Conservation (phyloP, 2,329 filamentous ascomycete genomes). For the Aureobasidium sp. region DNA sequence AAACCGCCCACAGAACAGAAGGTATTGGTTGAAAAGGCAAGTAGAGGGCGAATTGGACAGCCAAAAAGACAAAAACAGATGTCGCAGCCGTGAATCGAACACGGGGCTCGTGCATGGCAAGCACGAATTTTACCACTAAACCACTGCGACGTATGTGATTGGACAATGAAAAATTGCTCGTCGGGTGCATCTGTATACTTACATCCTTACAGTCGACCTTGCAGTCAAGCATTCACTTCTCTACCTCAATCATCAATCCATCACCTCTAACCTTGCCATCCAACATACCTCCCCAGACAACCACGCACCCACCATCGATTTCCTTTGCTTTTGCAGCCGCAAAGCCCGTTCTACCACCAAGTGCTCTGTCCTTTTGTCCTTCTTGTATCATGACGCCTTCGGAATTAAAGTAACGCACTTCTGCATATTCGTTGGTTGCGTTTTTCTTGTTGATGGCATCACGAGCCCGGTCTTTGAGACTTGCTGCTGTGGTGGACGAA, state of each 20-base stretch:
- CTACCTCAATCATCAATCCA: constrained; percentile 30
- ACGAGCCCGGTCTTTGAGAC: constrained; percentile 43
- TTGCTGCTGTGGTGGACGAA: constrained; percentile 38
- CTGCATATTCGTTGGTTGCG: constrained; percentile 43
- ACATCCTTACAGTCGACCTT: background rate
- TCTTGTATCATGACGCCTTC: constrained; percentile 30
- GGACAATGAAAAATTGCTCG: background rate
- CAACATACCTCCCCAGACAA: constrained; percentile 48
- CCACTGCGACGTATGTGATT: constrained; percentile 9
- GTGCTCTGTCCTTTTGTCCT: constrained; percentile 25
- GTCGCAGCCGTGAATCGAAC: constrained; percentile 15
- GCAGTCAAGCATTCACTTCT: background rate
- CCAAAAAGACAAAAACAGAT: background rate
- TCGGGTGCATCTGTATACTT: background rate
- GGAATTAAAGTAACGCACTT: constrained; percentile 41
- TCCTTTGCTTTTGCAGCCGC: constrained; percentile 34
- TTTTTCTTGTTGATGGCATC: constrained; percentile 38
- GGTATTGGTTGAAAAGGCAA: background rate
- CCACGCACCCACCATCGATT: constrained; percentile 39
- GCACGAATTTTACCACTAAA: constrained; percentile 15
- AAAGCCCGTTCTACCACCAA: constrained; percentile 35
- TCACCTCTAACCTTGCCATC: constrained; percentile 34
- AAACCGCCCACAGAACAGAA: too few species aligned
- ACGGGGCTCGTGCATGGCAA: constrained; percentile 14
- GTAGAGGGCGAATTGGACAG: background rate